Conservation (phyloP, 306 rosid species). For the Medicago lupulina region DNA sequence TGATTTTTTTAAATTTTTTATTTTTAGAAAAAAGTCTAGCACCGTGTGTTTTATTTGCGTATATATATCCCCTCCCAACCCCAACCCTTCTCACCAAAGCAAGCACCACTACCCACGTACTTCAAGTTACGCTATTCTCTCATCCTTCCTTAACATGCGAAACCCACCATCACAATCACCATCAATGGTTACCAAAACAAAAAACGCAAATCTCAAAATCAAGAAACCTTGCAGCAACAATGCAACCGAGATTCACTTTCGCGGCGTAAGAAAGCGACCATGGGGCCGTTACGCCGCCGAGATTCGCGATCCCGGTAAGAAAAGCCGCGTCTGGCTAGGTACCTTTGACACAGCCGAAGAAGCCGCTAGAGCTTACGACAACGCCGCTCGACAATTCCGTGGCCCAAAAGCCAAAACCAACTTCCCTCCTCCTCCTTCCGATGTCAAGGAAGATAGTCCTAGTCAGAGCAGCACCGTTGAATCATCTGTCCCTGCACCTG, state of each 20-base stretch:
- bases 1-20: too few relatives aligned
- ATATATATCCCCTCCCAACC: slow-evolving; percentile 8
- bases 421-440: slow-evolving; percentile 28
- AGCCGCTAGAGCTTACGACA: slow-evolving; percentile 62
- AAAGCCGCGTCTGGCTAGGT: slow-evolving; percentile 65
- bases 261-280: slow-evolving; percentile 61
- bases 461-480: slow-evolving; percentile 66
- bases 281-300: slow-evolving; percentile 75
- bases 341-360: slow-evolving; percentile 69
- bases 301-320: slow-evolving; percentile 63
- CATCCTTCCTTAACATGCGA: slow-evolving; percentile 21
- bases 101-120: slow-evolving; percentile 25
- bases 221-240: slow-evolving; percentile 28
- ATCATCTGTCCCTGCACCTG: slow-evolving; percentile 49
- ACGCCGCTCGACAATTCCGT: slow-evolving; percentile 59
- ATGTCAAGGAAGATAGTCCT: background rate
- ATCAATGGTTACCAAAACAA: slow-evolving; percentile 43
- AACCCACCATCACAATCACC: background rate
- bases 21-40: background rate
- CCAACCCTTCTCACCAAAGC: background rate
- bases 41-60: background rate
- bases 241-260: slow-evolving; percentile 51
- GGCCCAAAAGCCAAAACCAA: slow-evolving; percentile 64
- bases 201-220: background rate
- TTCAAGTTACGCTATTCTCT: slow-evolving; percentile 7